Conservation (phyloP, 805 yeast genomes). For the Candida morakotiae region DNA sequence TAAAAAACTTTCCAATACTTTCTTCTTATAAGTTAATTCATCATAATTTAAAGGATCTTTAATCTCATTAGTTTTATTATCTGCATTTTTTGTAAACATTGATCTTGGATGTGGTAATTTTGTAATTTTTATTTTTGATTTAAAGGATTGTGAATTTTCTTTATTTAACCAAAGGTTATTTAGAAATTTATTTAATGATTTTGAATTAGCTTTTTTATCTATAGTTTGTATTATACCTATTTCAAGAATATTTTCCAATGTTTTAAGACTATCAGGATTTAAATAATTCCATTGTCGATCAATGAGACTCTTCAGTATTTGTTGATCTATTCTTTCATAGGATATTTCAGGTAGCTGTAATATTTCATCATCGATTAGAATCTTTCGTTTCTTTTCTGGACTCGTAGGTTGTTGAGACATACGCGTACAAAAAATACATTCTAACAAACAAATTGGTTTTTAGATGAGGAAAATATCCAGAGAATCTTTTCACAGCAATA, state of each 20-base stretch:
- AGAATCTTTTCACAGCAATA: too few relatives aligned
- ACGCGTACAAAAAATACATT: too few relatives aligned
- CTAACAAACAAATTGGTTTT: too few relatives aligned
- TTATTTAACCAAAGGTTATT: conserved; percentile 22
- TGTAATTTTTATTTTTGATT: conserved; percentile 20
- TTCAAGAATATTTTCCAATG: conserved; percentile 21
- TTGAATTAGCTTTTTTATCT: conserved; percentile 13
- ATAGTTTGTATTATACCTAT: conserved; percentile 23
- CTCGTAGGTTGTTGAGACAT: conserved; percentile 4
- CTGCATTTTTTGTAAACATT: conserved; percentile 11
- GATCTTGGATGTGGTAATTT: conserved; percentile 21
- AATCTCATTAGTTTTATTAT: conserved; percentile 9
- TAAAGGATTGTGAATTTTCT: conserved; percentile 17
- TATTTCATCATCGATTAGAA: conserved; percentile 2
- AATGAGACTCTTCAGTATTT: conserved; percentile 21
- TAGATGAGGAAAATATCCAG: too few relatives aligned
- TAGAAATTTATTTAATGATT: conserved; percentile 16
- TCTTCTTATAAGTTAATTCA: conserved; percentile 19
- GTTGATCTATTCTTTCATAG: conserved; percentile 6
- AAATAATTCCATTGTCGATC: conserved; percentile 29
- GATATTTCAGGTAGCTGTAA: not conserved
- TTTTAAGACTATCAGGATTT: conserved; percentile 11
- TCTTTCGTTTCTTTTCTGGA: conserved; percentile 3
- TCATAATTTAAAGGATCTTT: conserved; percentile 22
- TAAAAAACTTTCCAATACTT: conserved; percentile 30